phyloP scores from a whole-genome alignment of 352 stramenopile species.

The Globisporangium ultimum region DNA sequence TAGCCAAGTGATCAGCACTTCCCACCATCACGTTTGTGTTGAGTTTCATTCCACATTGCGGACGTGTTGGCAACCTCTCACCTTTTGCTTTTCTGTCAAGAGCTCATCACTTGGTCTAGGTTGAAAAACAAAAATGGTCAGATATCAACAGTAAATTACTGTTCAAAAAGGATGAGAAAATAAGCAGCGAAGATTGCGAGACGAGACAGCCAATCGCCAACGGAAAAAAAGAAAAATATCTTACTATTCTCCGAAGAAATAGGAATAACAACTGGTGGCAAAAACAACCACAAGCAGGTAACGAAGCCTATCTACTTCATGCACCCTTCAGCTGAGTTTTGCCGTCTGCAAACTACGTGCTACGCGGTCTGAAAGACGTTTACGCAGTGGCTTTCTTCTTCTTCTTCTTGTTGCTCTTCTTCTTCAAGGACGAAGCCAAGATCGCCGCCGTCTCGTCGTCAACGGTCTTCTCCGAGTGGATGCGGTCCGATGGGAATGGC shows the following conservation, averaged over 20 bases:
- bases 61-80: background rate
- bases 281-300: background rate
- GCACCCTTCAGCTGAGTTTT: slow-evolving; percentile 3
- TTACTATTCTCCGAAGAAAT: slow-evolving; percentile 47
- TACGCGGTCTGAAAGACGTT: slow-evolving; percentile 21
- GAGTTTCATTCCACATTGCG: background rate
- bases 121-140: slow-evolving; percentile 19
- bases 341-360: slow-evolving; percentile 7
- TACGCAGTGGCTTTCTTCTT: slow-evolving; percentile 62
- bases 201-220: background rate
- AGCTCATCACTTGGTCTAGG: slow-evolving; percentile 27
- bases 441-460: slow-evolving; percentile 92
- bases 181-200: background rate
- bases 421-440: slow-evolving; percentile 90
- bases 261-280: slow-evolving; percentile 10
- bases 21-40: slow-evolving; percentile 26
- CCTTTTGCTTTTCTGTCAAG: slow-evolving; percentile 15
- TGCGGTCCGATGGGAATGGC: slow-evolving; percentile 83
- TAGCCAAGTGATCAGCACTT: slow-evolving; percentile 46
- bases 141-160: slow-evolving; percentile 8
- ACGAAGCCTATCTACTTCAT: slow-evolving; percentile 9
- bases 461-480: slow-evolving; percentile 91
- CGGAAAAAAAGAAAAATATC: slow-evolving; percentile 38
- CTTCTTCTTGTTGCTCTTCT: slow-evolving; percentile 97
- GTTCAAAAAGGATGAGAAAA: background rate